A percentile compares a stretch with the other conserved stretches of the same genome.
Conservation (phyloP, 345 rosid genomes). For the Salix caprea region DNA sequence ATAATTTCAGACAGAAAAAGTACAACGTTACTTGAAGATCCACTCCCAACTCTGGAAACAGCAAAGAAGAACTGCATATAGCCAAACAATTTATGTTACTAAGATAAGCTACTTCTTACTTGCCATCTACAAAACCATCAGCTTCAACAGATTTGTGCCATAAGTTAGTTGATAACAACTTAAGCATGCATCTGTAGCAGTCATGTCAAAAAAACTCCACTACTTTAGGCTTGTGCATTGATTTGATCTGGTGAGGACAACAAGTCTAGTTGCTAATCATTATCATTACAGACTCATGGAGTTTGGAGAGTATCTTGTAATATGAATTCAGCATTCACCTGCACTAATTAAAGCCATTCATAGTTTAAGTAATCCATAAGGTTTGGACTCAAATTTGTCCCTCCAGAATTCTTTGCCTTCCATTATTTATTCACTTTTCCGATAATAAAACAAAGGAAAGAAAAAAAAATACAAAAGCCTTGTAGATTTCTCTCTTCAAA, state of each 20-base stretch:
- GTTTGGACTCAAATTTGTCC: constrained; percentile 6
- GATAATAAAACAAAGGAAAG: not conserved
- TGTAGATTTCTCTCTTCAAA: not conserved
- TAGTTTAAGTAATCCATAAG: not conserved
- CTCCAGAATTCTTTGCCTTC: constrained; percentile 1
- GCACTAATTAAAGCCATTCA: not conserved
- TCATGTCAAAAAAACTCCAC: not conserved
- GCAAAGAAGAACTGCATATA: constrained; percentile 93
- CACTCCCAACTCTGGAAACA: constrained; percentile 97
- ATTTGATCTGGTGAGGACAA: not conserved
- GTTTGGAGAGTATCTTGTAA: not conserved
- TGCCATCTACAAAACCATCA: not conserved
- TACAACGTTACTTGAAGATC: constrained; percentile 96
- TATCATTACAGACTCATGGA: not conserved
- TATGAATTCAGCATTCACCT: not conserved
- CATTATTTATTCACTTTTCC: not conserved
- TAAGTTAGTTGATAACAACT: not conserved
- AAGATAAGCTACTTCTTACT: not conserved
- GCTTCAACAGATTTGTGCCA: not conserved
- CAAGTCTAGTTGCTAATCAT: not conserved
- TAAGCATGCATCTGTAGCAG: not conserved
- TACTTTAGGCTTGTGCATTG: not conserved
- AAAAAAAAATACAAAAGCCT: not conserved
- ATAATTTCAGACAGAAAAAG: constrained; percentile 92
- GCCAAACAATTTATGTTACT: constrained; percentile 19